Base-by-base conservation (phyloP, 164 flowering plant genomes). In the Stephania yunnanensis region DNA sequence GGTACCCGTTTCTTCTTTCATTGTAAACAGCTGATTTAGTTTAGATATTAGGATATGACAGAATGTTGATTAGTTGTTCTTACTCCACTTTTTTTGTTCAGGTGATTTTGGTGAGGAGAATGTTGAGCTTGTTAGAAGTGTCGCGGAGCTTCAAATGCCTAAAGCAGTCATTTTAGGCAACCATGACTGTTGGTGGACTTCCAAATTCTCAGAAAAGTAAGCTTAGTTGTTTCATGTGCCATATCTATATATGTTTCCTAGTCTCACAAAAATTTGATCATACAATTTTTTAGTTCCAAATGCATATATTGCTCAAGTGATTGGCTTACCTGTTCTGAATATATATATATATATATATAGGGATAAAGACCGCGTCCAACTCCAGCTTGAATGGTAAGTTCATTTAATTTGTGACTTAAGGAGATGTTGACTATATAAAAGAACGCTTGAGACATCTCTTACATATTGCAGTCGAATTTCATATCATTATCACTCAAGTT, bases 51-150 rank as follows among this genome's bases (percentile, higher is more conserved):
- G 42, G 30, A 67, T 71, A 66, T 68, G 72, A 69, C 46, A 65
- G 79, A 70, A 70, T 55, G 53, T 19, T 25, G 25, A 25, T 25
- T 55, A 4, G 63, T 55, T 55, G 63, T 55, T 15, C 17, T 15
- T 3, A 15, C 63, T 12, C 63, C 8, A 15, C 17, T 15, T 55
- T 11, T 12, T 55, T 55, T 55, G 63, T 55, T 81, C 86, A 94
- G 98, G 98, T 83, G 98, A 95, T 84, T 90, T 91, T 84, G 98
- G 92, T 65, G 84, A 95, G 77, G 98, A 92, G 83, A 90, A 95
- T 84, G 93, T 89, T 71, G 91, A 91, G 70, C 85, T 95, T 68
- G 97, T 95, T 68, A 81, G 83, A 81, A 89, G 92, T 70, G 80
- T 92, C 69, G 88, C 94, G n/a, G 75, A 81, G 66, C 90, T 92